These are phyloP conservation scores for Tuctoria greenei DNA, from an alignment of 176 grass and related monocot species.

Conservation along the genomic window DNA sequence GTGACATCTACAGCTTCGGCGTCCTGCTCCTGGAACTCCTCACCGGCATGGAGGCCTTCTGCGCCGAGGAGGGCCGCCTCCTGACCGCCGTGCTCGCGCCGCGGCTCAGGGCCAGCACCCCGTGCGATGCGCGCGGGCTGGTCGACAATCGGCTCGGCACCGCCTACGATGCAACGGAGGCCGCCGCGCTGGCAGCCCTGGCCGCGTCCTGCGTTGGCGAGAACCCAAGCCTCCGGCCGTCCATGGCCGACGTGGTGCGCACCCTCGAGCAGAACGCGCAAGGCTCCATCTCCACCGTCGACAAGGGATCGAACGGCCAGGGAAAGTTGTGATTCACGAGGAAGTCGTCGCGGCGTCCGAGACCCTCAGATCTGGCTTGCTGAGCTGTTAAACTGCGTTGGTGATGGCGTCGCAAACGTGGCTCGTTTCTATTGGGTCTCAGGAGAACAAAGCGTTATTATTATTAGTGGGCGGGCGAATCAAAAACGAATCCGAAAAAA, in stretches of 20 bases:
- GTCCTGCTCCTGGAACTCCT: slow-evolving; percentile 87
- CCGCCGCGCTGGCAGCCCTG: slow-evolving; percentile 33
- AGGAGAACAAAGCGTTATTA: slow-evolving; percentile 38
- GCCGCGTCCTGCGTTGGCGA: slow-evolving; percentile 58
- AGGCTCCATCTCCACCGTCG: slow-evolving; percentile 45
- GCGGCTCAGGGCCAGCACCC: slow-evolving; percentile 16
- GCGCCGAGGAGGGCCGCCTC: slow-evolving; percentile 55
- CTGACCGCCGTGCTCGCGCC: slow-evolving; percentile 56
- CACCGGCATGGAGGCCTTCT: slow-evolving; percentile 83
- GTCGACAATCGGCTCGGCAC: slow-evolving; percentile 55
- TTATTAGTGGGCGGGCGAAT: slow-evolving; percentile 30
- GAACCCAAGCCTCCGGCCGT: slow-evolving; percentile 64
- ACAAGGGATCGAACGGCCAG: slow-evolving; percentile 29
- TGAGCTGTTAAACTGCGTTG: slow-evolving; percentile 26
- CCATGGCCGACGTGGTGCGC: slow-evolving; percentile 70
- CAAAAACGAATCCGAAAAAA: slow-evolving; percentile 16
- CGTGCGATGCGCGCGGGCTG: slow-evolving; percentile 15
- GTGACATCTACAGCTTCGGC: slow-evolving; percentile 95
- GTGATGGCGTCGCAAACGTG: slow-evolving; percentile 30
- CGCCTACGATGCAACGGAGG: slow-evolving; percentile 51
- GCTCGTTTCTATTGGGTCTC: background rate
- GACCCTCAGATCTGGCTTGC: slow-evolving; percentile 52
- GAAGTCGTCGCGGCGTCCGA: slow-evolving; percentile 28
- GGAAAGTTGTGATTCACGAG: slow-evolving; percentile 33
- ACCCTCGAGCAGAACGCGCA: slow-evolving; percentile 41